Conservation (phyloP, 805 yeast species). For the Zygoascus bituminiphila region DNA sequence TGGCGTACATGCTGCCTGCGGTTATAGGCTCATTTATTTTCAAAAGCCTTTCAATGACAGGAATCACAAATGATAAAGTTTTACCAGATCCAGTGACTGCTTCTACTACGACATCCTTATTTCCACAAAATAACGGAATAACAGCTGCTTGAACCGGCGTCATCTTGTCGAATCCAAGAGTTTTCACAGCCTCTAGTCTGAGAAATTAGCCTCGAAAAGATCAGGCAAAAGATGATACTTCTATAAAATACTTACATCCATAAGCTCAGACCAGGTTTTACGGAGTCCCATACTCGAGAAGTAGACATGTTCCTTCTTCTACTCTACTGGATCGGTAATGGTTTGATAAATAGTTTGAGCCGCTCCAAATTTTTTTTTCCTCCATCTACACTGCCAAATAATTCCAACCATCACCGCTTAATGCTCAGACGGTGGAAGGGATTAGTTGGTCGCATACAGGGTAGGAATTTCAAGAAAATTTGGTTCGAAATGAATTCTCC, state of each 20-base stretch:
- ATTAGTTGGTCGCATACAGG: not conserved
- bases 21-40: conserved; percentile 28
- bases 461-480: not conserved
- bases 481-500: not conserved
- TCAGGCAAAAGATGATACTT: not conserved
- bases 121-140: conserved; percentile 71
- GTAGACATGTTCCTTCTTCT: conserved; percentile 7
- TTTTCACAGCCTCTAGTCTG: conserved; percentile 49
- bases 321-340: not conserved
- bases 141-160: conserved; percentile 97
- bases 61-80: conserved; percentile 82
- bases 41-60: conserved; percentile 60
- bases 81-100: conserved; percentile 99
- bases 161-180: conserved; percentile 72
- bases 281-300: conserved; percentile 55
- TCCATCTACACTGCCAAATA: not conserved
- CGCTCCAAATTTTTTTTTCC: not conserved
- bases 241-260: conserved; percentile 43
- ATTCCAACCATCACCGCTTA: too few species aligned
- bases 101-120: conserved; percentile 93
- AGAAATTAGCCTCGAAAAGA: not conserved
- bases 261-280: conserved; percentile 47
- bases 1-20: conserved; percentile 59
- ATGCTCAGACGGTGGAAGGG: not conserved
- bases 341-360: not conserved